A percentile compares a stretch with the other conserved stretches of the same genome.
These are phyloP conservation scores for Neonectria hederae DNA, from an alignment of 2,329 filamentous ascomycete species.

Conservation along the genomic window DNA sequence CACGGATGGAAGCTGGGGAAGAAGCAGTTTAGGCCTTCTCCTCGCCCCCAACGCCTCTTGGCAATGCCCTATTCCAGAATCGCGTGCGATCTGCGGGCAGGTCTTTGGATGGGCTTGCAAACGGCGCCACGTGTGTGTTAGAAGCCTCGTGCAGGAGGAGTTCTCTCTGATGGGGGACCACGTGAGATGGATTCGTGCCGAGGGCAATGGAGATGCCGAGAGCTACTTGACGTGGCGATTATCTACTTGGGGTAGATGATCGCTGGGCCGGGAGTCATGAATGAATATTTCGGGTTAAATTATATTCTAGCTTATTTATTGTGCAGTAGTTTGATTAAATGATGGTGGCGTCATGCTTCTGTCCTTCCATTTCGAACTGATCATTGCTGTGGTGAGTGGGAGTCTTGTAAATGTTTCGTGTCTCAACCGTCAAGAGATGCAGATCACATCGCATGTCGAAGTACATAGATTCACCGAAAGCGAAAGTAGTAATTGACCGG, in stretches of 20 bases:
- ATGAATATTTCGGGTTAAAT: background rate
- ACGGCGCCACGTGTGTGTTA: slow-evolving; percentile 10
- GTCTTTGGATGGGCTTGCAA: slow-evolving; percentile 6
- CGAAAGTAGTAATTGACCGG: no score
- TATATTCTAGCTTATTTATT: background rate
- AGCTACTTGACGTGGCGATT: background rate
- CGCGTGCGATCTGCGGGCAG: background rate
- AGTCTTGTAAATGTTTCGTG: no score
- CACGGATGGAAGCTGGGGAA: slow-evolving; percentile 4
- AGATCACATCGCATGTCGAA: no score
- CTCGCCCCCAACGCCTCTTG: background rate
- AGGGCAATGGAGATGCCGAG: background rate
- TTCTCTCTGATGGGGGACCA: background rate
- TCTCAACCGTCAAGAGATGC: no score
- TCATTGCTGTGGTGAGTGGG: no score
- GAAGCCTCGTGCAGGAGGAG: background rate
- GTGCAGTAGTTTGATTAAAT: background rate
- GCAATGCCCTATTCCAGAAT: background rate
- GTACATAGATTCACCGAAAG: no score
- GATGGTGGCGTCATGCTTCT: background rate
- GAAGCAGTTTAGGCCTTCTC: slow-evolving; percentile 7
- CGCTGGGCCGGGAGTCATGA: background rate
- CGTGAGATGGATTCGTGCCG: background rate
- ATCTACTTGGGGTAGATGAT: background rate
- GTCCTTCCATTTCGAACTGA: background rate